Evolutionary conservation across 2,329 filamentous ascomycete genomes (phyloP).

Genomic region (Stemphylium lycopersici): DNA sequence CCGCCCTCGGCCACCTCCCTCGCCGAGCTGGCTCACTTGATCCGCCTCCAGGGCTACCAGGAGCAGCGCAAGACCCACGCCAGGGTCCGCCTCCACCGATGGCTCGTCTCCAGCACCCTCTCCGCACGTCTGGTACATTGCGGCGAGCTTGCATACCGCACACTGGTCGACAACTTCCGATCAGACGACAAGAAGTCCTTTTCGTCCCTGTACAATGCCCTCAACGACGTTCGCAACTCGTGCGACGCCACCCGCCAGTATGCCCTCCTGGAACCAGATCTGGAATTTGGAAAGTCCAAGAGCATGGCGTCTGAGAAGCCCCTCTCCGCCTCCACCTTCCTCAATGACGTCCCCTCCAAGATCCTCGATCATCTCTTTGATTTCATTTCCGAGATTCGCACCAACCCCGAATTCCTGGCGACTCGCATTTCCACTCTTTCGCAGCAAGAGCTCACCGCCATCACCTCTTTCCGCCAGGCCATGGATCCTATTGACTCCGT

Average conservation of each 20-base stretch:
- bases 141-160: constrained; percentile 75
- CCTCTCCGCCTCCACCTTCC: constrained; percentile 53
- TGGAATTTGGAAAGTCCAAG: constrained; percentile 60
- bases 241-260: constrained; percentile 75
- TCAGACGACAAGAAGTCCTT: constrained; percentile 81
- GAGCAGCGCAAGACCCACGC: constrained; percentile 78
- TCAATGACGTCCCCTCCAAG: constrained; percentile 75
- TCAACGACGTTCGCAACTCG: constrained; percentile 79
- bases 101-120: constrained; percentile 74
- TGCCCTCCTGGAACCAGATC: constrained; percentile 73
- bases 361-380: constrained; percentile 77
- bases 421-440: constrained; percentile 78
- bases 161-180: constrained; percentile 78
- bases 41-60: constrained; percentile 79
- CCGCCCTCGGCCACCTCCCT: constrained; percentile 70
- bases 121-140: constrained; percentile 76
- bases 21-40: constrained; percentile 78
- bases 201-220: constrained; percentile 74
- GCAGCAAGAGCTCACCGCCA: constrained; percentile 74
- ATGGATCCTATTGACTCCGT: constrained; percentile 85
- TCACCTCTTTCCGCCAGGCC: constrained; percentile 79
- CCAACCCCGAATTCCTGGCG: constrained; percentile 86
- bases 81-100: constrained; percentile 74
- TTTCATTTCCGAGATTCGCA: constrained; percentile 81
- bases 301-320: constrained; percentile 51